Percentiles rank a stretch among this genome's conserved stretches.
These are phyloP conservation scores for Peronosclerospora sorghi DNA, from an alignment of 352 stramenopile genomes.

Conservation along the genomic window DNA sequence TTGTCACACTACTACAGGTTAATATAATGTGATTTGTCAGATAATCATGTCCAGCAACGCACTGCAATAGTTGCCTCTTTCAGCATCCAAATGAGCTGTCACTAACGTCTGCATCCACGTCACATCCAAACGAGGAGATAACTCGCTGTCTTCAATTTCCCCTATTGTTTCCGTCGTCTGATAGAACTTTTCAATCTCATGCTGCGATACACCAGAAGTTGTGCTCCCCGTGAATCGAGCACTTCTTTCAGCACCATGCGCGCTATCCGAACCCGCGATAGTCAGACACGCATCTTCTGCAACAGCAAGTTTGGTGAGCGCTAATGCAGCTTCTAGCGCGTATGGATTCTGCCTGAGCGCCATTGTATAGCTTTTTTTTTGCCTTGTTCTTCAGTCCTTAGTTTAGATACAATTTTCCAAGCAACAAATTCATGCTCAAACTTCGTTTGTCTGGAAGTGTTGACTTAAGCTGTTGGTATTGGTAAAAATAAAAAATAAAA, in stretches of 20 bases:
- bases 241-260: conserved; percentile 6
- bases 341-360: conserved; percentile 64
- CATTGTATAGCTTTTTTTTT: conserved; percentile 40
- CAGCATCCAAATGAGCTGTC: conserved; percentile 36
- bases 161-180: conserved; percentile 6
- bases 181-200: conserved; percentile 49
- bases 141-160: not conserved
- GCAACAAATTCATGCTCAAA: conserved; percentile 51
- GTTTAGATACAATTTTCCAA: conserved; percentile 49
- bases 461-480: conserved; percentile 49
- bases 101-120: conserved; percentile 53
- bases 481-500: not conserved
- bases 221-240: not conserved
- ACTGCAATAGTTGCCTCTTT: conserved; percentile 32
- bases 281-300: conserved; percentile 28
- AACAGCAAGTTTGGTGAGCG: conserved; percentile 41
- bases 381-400: conserved; percentile 55
- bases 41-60: not conserved
- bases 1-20: not conserved
- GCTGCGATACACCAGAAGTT: conserved; percentile 5
- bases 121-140: conserved; percentile 21
- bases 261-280: conserved; percentile 9
- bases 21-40: too few species aligned
- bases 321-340: conserved; percentile 66
- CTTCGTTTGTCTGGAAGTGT: conserved; percentile 27